These are phyloP conservation scores for Beverwykella pulmonaria DNA, from an alignment of 495 filamentous ascomycete species.

Conservation along the genomic window DNA sequence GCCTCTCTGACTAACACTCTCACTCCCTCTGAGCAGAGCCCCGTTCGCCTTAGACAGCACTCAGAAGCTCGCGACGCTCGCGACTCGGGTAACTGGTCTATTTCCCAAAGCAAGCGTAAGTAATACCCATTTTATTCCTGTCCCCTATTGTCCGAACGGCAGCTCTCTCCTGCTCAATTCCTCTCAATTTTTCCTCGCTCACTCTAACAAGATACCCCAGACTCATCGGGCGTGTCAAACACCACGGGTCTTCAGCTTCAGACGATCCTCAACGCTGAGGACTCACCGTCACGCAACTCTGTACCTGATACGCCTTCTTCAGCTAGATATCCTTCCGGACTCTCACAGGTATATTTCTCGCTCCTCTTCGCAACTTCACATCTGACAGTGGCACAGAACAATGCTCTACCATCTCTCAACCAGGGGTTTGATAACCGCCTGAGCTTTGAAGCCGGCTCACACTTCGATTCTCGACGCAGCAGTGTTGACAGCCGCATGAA, in stretches of 20 bases:
- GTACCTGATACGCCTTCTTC: slow-evolving; percentile 47
- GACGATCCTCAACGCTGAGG: slow-evolving; percentile 48
- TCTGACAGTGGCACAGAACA: slow-evolving; percentile 10
- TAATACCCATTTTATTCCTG: neutral
- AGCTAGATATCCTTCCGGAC: slow-evolving; percentile 35
- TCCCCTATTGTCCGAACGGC: neutral
- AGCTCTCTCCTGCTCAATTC: neutral
- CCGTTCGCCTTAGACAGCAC: slow-evolving; percentile 30
- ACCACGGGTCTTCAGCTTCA: slow-evolving; percentile 45
- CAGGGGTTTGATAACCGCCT: slow-evolving; percentile 44
- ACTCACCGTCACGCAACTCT: slow-evolving; percentile 44
- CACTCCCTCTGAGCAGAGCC: slow-evolving; percentile 33
- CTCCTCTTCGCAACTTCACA: slow-evolving; percentile 4
- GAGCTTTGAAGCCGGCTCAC: slow-evolving; percentile 40
- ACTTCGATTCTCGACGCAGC: slow-evolving; percentile 48
- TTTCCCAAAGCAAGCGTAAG: slow-evolving; percentile 45
- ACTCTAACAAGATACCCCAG: slow-evolving; percentile 33
- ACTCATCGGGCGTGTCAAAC: slow-evolving; percentile 46
- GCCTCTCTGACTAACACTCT: slow-evolving; percentile 34
- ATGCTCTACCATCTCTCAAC: slow-evolving; percentile 43
- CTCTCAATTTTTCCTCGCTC: neutral
- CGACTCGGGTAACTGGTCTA: slow-evolving; percentile 44
- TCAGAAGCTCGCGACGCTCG: slow-evolving; percentile 36
- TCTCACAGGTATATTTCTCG: slow-evolving; percentile 18
- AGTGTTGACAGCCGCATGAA: slow-evolving; percentile 51